A percentile compares a stretch with the other conserved stretches of the same genome.
Evolutionary conservation across 2,329 filamentous ascomycete species (phyloP).

Genomic region (Colletotrichum noveboracense): DNA sequence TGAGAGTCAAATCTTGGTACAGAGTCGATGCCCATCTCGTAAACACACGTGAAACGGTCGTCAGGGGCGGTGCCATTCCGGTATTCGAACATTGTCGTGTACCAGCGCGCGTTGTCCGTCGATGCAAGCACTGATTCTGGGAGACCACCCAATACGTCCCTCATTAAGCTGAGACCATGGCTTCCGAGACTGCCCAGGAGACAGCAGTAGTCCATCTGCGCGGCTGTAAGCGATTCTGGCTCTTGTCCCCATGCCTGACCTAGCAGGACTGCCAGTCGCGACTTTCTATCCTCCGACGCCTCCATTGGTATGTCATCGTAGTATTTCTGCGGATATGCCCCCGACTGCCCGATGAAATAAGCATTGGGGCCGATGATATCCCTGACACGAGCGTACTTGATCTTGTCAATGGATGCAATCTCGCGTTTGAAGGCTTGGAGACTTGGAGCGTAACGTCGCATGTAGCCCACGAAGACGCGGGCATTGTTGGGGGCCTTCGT

Average conservation of each 20-base stretch:
- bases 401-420: slow-evolving; percentile 47
- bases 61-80: background rate
- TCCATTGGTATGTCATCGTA: background rate
- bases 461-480: slow-evolving; percentile 61
- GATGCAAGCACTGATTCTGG: background rate
- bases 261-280: background rate
- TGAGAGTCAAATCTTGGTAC: slow-evolving; percentile 53
- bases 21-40: slow-evolving; percentile 54
- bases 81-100: background rate
- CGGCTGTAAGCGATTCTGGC: slow-evolving; percentile 31
- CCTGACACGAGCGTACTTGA: slow-evolving; percentile 54
- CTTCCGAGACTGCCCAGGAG: slow-evolving; percentile 55
- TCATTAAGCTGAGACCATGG: slow-evolving; percentile 60
- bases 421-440: slow-evolving; percentile 53
- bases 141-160: slow-evolving; percentile 40
- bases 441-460: slow-evolving; percentile 58
- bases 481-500: slow-evolving; percentile 33
- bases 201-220: slow-evolving; percentile 36
- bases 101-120: background rate
- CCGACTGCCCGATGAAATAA: background rate
- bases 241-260: background rate
- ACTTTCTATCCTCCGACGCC: background rate
- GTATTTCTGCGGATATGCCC: slow-evolving; percentile 25
- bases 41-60: slow-evolving; percentile 31
- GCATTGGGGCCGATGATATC: slow-evolving; percentile 28